These are phyloP conservation scores for Talaromyces sp. DNA, from an alignment of 2,329 filamentous ascomycete genomes.

Conservation along the genomic window DNA sequence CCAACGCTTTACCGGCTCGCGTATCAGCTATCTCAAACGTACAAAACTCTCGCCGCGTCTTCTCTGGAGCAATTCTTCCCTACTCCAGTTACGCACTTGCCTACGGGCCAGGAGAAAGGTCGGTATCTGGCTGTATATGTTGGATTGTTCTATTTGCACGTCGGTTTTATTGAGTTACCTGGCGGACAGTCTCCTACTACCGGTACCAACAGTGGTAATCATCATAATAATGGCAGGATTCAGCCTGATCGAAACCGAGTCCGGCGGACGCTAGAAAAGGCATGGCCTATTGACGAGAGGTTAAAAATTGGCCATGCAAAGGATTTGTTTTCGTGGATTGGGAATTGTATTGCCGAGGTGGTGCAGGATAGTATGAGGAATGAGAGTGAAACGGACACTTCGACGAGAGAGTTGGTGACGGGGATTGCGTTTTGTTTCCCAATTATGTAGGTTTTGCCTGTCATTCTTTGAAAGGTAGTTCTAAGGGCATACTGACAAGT, in stretches of 20 bases:
- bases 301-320: conserved; percentile 67
- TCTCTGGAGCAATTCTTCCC: conserved; percentile 40
- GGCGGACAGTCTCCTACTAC: conserved; percentile 17
- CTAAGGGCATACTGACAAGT: background rate
- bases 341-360: conserved; percentile 66
- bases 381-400: conserved; percentile 16
- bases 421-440: conserved; percentile 42
- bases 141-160: conserved; percentile 48
- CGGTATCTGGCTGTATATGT: conserved; percentile 52
- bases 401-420: conserved; percentile 30
- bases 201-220: background rate
- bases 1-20: conserved; percentile 30
- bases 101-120: conserved; percentile 48
- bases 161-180: conserved; percentile 49
- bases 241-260: conserved; percentile 39
- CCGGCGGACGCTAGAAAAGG: conserved; percentile 60
- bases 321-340: conserved; percentile 71
- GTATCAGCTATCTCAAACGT: conserved; percentile 32
- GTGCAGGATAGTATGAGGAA: conserved; percentile 49
- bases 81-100: conserved; percentile 36
- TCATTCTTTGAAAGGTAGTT: background rate
- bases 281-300: conserved; percentile 70
- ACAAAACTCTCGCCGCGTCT: conserved; percentile 28
- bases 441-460: conserved; percentile 29
- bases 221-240: background rate